Evolutionary conservation across 2,329 filamentous ascomycete species (phyloP), one percentile per base, ranked within the genome.

Genomic region (Sclerotinia sclerotiorum): DNA sequence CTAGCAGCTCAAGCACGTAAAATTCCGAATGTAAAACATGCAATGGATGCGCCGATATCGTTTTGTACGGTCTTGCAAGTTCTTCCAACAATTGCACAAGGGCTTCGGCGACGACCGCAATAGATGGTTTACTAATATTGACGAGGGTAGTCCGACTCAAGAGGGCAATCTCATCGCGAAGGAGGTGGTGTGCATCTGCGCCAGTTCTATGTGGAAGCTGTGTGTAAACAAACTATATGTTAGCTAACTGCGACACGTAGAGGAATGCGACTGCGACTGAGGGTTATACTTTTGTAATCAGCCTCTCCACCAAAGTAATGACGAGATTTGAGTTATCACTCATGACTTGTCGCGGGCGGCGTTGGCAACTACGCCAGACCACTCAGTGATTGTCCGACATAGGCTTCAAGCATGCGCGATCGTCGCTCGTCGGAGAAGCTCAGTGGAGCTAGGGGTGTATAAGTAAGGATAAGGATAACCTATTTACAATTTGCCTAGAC

Each of bases 131-230:
- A 77, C 87, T 88, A 73, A 90, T 81, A 73, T 86, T 84, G 71
- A 90, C 80, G 63, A 90, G 81, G 7, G 87, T 89, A 35, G 84
- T 82, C 74, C 86, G 84, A 27, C 87, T 89, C 68, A 87, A 85
- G 69, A 82, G 79, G 64, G 87, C 82, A 70, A 89, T 82, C 63
- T 88, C 85, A 78, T 90, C 88, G 74, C 86, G 84, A 68, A 82
- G 79, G 70, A 88, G 82, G 72, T 85, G 84, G 74, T 85, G 82
- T 72, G 82, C 81, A 69, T 82, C 82, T 69, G 83, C 85, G 74
- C 87, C 87, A 68, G 86, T 88, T 72, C 85, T 83, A 79, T 89
- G 86, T 68, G 87, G 87, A 68, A 90, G 84, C 87, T 88, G 61
- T 27, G 69, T 27, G 58, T 48, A 19, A 27, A 56, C 70, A 24